Base-by-base conservation (phyloP, 1,139 yeast species). In the Yamadazyma diddensiae region DNA sequence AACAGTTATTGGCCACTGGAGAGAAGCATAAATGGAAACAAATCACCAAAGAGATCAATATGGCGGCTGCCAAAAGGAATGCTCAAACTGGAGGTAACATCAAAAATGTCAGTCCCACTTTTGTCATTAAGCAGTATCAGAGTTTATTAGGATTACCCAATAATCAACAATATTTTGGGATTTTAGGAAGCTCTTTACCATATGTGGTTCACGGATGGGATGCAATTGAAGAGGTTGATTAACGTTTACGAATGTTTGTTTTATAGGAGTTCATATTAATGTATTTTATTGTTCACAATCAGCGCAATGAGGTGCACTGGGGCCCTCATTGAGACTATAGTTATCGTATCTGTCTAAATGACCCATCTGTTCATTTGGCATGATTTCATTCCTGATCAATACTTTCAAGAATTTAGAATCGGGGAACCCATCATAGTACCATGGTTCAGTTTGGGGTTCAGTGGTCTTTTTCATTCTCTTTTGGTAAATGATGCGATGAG, bases 11-110 rank as follows among this genome's bases (percentile, higher is more conserved):
- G 31, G 53, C 55, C 15, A 58, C 67, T 1, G 73, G 72, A 5
- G 73, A 67, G 37, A 67, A 67, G 39, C 61, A 63, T 47, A 67
- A 67, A 44, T 67, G 73, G 73, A 67, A 67, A 44, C 70, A 64
- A 43, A 63, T 67, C 40, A 67, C 73, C 28, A 65, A 62, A 43
- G 71, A 65, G 36, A 64, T 67, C 33, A 67, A 67, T 42, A 40
- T 40, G 31, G 37, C 29, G 12, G 39, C 46, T 12, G 34, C 41
- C 15, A 36, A 34, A 13, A 38, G 39, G 24, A 23, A 24, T 28
- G 26, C 34, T n/a, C 38, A 33, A 7, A 30, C 37, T 7, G 38
- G 38, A 6, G 33, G 35, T 10, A 47, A 40, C 16, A 43, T 51
- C 13, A 65, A 64, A 37, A 67, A 67, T 35, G 66, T 67, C 9